These are phyloP conservation scores for Lithohypha guttulata DNA, from an alignment of 2,329 filamentous ascomycete species.

Conservation along the genomic window DNA sequence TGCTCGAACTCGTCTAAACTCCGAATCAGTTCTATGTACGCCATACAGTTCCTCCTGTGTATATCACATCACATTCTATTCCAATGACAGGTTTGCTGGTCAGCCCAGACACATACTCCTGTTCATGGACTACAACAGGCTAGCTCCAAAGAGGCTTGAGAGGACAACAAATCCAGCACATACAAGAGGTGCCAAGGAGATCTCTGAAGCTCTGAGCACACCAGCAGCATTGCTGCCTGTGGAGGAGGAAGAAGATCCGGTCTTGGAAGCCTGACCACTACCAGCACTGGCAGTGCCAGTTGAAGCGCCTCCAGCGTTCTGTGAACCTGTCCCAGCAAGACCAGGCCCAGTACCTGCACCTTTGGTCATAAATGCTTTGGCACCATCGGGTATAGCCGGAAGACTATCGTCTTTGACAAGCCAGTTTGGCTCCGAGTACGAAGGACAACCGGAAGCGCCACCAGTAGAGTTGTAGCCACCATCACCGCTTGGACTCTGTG, in stretches of 20 bases:
- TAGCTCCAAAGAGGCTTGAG: conserved; percentile 45
- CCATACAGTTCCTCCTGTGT: too few relatives aligned
- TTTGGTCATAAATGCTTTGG: conserved; percentile 45
- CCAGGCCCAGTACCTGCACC: conserved; percentile 49
- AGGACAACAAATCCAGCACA: conserved; percentile 42
- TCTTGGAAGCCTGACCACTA: conserved; percentile 30
- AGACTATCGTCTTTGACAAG: conserved; percentile 42
- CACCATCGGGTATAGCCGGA: conserved; percentile 46
- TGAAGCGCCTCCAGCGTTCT: conserved; percentile 43
- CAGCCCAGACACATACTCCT: too few relatives aligned
- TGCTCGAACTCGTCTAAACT: too few relatives aligned
- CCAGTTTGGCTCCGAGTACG: conserved; percentile 43
- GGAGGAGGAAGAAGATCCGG: conserved; percentile 25
- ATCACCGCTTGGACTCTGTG: conserved; percentile 43
- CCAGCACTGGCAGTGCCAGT: conserved; percentile 40
- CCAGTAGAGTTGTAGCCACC: conserved; percentile 50
- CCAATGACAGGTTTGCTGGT: too few relatives aligned
- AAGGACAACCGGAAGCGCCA: conserved; percentile 44
- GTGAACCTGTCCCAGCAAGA: conserved; percentile 45
- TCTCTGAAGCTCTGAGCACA: conserved; percentile 32
- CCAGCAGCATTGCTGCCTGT: conserved; percentile 31
- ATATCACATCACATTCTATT: too few relatives aligned
- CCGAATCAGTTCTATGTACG: too few relatives aligned
- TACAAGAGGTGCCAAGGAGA: conserved; percentile 40
- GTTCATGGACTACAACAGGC: conserved; percentile 30